Percentiles rank a stretch among this genome's conserved stretches.
Evolutionary conservation across 768 basidiomycete genomes (phyloP).

Genomic region (Multifurca ochricompacta): DNA sequence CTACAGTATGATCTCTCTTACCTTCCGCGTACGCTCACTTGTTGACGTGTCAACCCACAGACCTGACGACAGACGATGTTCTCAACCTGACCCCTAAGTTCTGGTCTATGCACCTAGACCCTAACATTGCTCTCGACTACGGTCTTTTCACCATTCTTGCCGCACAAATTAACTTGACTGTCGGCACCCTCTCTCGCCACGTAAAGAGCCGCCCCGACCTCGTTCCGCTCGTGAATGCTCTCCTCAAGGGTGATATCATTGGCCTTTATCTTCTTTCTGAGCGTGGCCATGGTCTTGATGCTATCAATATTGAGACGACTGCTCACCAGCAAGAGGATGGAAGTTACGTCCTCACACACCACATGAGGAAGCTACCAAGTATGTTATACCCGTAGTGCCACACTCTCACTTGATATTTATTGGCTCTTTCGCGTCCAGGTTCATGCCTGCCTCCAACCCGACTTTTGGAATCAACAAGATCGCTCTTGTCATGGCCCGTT

Average conservation of each 20-base stretch:
- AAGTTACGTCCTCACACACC: slow-evolving; percentile 49
- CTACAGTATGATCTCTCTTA: background rate
- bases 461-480: slow-evolving; percentile 46
- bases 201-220: slow-evolving; percentile 42
- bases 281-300: slow-evolving; percentile 51
- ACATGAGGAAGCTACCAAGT: slow-evolving; percentile 53
- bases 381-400: slow-evolving; percentile 16
- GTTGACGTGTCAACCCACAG: slow-evolving; percentile 12
- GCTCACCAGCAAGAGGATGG: slow-evolving; percentile 41
- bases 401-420: slow-evolving; percentile 2
- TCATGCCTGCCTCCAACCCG: slow-evolving; percentile 53
- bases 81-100: slow-evolving; percentile 41
- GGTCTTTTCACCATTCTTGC: slow-evolving; percentile 48
- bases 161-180: slow-evolving; percentile 42
- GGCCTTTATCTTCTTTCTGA: slow-evolving; percentile 27
- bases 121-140: slow-evolving; percentile 42
- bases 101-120: slow-evolving; percentile 49
- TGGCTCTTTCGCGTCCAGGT: slow-evolving; percentile 29
- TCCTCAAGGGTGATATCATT: slow-evolving; percentile 46
- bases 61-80: slow-evolving; percentile 40
- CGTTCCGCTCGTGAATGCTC: slow-evolving; percentile 38
- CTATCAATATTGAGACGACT: slow-evolving; percentile 55
- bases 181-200: slow-evolving; percentile 49
- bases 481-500: slow-evolving; percentile 48
- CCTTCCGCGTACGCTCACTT: background rate